Evolutionary conservation across 441 rosid species (phyloP).

Genomic region (Populus hybrid): DNA sequence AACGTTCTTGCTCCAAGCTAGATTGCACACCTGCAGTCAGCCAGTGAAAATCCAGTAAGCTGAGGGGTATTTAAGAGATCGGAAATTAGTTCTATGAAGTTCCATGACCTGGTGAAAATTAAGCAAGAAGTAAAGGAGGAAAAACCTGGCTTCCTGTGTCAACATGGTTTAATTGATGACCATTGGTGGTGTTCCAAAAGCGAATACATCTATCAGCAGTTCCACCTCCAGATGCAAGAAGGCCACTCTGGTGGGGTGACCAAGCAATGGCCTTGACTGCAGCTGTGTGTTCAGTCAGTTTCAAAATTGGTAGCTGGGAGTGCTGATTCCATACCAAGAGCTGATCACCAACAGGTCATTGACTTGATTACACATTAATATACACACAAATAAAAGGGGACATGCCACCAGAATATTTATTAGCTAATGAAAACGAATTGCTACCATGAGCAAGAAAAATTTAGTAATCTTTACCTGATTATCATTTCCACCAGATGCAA

Average conservation of each 20-base stretch:
- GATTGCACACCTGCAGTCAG: constrained; percentile 72
- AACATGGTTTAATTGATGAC: constrained; percentile 75
- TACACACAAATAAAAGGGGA: neutral
- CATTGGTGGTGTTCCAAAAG: constrained; percentile 92
- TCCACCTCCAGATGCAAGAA: constrained; percentile 98
- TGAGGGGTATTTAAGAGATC: neutral
- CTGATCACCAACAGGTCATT: constrained; percentile 33
- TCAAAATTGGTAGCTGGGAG: constrained; percentile 75
- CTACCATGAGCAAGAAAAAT: neutral
- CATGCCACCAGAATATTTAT: neutral
- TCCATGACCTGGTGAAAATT: neutral
- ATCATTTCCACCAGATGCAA: constrained; percentile 32
- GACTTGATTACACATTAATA: neutral
- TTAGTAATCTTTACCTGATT: constrained; percentile 47
- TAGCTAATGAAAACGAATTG: neutral
- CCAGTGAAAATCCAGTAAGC: neutral
- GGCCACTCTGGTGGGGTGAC: constrained; percentile 94
- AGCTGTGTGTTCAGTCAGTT: constrained; percentile 89
- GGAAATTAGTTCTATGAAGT: neutral
- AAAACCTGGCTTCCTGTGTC: constrained; percentile 98
- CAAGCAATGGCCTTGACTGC: constrained; percentile 97
- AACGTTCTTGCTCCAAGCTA: constrained; percentile 96
- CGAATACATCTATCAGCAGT: constrained; percentile 96
- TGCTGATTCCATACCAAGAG: constrained; percentile 95
- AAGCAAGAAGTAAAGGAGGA: neutral